Base-by-base conservation (phyloP, 1,284 basidiomycete species). In the Fomes fomentarius region DNA sequence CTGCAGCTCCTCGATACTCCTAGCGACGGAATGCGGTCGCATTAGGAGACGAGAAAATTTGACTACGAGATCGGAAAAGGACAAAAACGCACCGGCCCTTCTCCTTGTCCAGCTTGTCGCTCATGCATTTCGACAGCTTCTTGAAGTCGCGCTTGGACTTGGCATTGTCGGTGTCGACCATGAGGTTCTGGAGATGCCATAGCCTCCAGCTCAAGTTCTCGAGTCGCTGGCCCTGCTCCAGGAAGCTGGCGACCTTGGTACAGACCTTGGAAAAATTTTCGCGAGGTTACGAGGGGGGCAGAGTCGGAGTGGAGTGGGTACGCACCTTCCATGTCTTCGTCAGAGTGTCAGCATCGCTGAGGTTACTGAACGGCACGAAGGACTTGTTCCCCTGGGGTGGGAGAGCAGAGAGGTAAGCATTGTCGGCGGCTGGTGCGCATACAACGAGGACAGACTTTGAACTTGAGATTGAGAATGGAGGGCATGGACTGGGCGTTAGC, bases 131-230 rank as follows among this genome's bases (percentile, higher is more conserved):
- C 61, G 87, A 89, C 55, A 92, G 82, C 64, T 89, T 90, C 76
- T 87, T 89, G 79, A 93, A 93, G 72, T 92, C 90, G 52, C 90
- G 86, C 69, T 91, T 91, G 28, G 85, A 87, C 71, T 84, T 88
- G 44, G 90, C 89, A 62, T 91, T 92, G 79, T 93, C 90, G 58
- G 83, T 81, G 72, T 93, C 90, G 73, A 92, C 89, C 77, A 92
- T 91, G 65, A 93, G 81, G 66, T 85, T 90, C 74, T 93, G 91
- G 54, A 92, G 83, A 69, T 92, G 89, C 90, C 90, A 93, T 72
- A 92, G 80, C 64, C 90, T 82, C 91, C 90, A 93, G 64, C 84
- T 87, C 72, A 92, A 75, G 79, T 93, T 93, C 80, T 93, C 91
- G 64, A 92, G 89, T 49, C 89, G 79, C 70, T 90, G 87, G 50